phyloP scores from a whole-genome alignment of 768 basidiomycete genomes.

The Collybiopsis luxurians region DNA sequence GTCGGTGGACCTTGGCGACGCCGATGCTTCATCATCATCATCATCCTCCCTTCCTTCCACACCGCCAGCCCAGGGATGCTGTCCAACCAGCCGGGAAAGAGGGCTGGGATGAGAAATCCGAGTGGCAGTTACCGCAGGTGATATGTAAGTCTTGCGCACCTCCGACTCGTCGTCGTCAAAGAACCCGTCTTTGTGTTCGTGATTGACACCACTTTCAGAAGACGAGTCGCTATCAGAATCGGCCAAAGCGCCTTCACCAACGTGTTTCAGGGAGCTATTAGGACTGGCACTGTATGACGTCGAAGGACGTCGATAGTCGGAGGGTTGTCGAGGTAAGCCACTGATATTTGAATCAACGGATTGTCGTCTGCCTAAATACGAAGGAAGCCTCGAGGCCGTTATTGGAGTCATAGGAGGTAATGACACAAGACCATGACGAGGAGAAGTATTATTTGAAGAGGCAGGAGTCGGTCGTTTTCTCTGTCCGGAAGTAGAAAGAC shows the following conservation, averaged over 20 bases:
- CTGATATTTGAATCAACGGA: constrained; percentile 29
- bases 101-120: constrained; percentile 58
- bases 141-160: constrained; percentile 23
- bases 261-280: constrained; percentile 45
- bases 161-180: constrained; percentile 28
- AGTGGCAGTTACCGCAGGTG: constrained; percentile 30
- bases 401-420: constrained; percentile 46
- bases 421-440: constrained; percentile 36
- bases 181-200: constrained; percentile 17
- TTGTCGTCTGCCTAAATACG: constrained; percentile 37
- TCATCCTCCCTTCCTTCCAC: constrained; percentile 24
- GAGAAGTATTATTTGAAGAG: constrained; percentile 60
- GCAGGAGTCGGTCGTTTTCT: constrained; percentile 40
- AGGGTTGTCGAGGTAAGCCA: constrained; percentile 24
- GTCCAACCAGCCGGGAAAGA: constrained; percentile 54
- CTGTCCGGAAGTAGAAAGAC: constrained; percentile 40
- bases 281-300: constrained; percentile 39
- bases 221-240: constrained; percentile 60
- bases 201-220: constrained; percentile 35
- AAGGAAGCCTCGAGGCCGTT: constrained; percentile 19
- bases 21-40: constrained; percentile 51
- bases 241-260: constrained; percentile 76
- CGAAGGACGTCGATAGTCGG: constrained; percentile 45
- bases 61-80: constrained; percentile 55
- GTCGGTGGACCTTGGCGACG: constrained; percentile 67